Evolutionary conservation across 768 basidiomycete species (phyloP).

Genomic region (Xerocomellus amylosporus): DNA sequence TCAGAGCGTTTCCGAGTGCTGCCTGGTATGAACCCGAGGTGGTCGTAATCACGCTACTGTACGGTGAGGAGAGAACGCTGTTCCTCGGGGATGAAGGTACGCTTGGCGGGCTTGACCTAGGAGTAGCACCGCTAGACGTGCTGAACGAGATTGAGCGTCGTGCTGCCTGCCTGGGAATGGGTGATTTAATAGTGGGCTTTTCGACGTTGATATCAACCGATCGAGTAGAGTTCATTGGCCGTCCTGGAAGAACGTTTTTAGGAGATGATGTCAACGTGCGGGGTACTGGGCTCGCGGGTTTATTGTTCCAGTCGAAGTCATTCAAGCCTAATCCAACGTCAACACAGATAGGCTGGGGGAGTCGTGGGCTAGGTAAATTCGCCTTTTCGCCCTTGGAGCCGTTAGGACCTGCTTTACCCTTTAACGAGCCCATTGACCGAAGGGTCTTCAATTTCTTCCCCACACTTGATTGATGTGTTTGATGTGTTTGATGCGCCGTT

Average conservation of each 20-base stretch:
- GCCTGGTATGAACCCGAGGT: constrained; percentile 46
- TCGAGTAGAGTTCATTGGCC: constrained; percentile 14
- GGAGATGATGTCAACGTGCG: constrained; percentile 22
- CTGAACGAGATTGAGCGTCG: constrained; percentile 72
- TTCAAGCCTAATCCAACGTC: constrained; percentile 57
- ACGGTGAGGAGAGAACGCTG: constrained; percentile 37
- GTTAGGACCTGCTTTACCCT: constrained; percentile 41
- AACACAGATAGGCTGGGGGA: constrained; percentile 52
- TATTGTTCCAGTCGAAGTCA: constrained; percentile 50
- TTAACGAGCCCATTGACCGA: constrained; percentile 79
- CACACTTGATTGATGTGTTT: constrained; percentile 26
- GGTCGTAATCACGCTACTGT: constrained; percentile 22
- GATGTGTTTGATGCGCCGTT: constrained; percentile 31
- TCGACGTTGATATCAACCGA: constrained; percentile 31
- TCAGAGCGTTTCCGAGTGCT: constrained; percentile 82
- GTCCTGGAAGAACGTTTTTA: constrained; percentile 15
- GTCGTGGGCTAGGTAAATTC: constrained; percentile 46
- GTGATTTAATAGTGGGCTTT: constrained; percentile 34
- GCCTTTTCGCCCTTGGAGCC: constrained; percentile 34
- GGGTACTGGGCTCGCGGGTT: constrained; percentile 14
- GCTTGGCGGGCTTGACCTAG: constrained; percentile 44
- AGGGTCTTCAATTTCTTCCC: constrained; percentile 66
- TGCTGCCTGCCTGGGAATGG: constrained; percentile 48
- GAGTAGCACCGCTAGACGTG: constrained; percentile 27
- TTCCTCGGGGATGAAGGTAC: constrained; percentile 52